Base-by-base conservation (phyloP, 1,139 yeast species). In the Suhomyces bolitotheri region DNA sequence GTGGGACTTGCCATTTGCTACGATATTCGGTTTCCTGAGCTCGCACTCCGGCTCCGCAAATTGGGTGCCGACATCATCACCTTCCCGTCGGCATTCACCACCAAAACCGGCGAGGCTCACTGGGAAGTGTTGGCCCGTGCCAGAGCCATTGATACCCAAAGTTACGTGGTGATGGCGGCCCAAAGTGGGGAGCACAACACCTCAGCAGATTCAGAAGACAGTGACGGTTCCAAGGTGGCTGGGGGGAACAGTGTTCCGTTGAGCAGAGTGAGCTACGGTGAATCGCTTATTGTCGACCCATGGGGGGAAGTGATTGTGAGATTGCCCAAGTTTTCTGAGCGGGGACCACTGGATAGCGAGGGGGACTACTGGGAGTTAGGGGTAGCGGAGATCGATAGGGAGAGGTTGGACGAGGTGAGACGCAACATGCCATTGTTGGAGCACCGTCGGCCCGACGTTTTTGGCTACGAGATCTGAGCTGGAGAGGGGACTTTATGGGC, bases 81-180 rank as follows among this genome's bases (percentile, higher is more conserved):
- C 1, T 92, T 68, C 50, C 97, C 98, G 0, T 82, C 95, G 25
- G 97, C 97, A 0, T 92, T 94, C 64, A 90, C 97, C 0, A 77
- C 85, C 51, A 78, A 82, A 49, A 92, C 97, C 0, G 97, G 98
- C 1, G 78, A 77, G 39, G 92, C 92, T 0, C 97, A 92, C 53
- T 92, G 97, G 96, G 80, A 81, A 41, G 60, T 74, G 1, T 64
- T 92, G 38, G 96, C 89, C 2, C 70, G 79, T 25, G 82, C 95
- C 0, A 66, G 97, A 31, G 97, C 97, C 2, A 73, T 92, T 16
- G 96, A 89, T 53, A 76, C 92, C 1, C 97, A 92, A 56, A 71
- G 86, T 48, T 92, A 75, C 58, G 95, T 92, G 2, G 69, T 92
- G 4, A 81, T 90, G 84, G 92, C 97, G 0, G 97, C 95, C 0